phyloP scores from a whole-genome alignment of 768 basidiomycete genomes.

The Trametopsis cervina region DNA sequence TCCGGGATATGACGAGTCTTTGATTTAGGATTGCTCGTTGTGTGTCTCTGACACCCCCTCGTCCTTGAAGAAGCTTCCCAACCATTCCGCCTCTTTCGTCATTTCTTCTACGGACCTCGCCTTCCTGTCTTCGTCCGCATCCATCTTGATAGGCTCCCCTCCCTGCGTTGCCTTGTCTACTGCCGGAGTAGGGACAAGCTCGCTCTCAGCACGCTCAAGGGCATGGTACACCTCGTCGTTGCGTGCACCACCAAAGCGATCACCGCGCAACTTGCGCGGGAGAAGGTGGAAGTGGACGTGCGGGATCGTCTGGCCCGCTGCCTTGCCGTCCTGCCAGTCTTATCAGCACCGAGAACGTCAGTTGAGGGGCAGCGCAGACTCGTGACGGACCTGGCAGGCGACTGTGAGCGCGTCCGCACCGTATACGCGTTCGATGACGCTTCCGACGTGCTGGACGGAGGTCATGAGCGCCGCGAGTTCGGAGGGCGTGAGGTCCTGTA shows the following conservation, averaged over 20 bases:
- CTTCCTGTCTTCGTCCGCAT: conserved; percentile 39
- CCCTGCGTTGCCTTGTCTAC: not conserved
- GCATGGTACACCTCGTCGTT: conserved; percentile 79
- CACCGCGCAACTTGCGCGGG: conserved; percentile 68
- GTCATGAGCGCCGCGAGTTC: conserved; percentile 80
- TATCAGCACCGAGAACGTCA: not conserved
- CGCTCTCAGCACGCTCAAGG: conserved; percentile 58
- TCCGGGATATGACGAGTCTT: too few species aligned
- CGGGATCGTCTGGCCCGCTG: conserved; percentile 79
- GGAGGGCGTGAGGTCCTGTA: conserved; percentile 37
- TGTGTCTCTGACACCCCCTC: conserved; percentile 10
- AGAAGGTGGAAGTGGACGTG: conserved; percentile 97
- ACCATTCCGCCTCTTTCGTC: conserved; percentile 46
- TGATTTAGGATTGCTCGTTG: too few species aligned
- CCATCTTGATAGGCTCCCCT: conserved; percentile 27
- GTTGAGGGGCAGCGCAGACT: not conserved
- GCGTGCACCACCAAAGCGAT: conserved; percentile 48
- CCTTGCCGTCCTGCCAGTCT: conserved; percentile 67
- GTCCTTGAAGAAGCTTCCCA: conserved; percentile 34
- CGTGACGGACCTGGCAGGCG: conserved; percentile 68
- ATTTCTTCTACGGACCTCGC: conserved; percentile 45
- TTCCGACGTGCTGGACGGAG: conserved; percentile 73
- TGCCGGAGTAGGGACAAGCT: conserved; percentile 27
- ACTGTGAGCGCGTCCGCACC: conserved; percentile 79
- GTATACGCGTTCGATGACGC: conserved; percentile 75